Conservation (phyloP, 805 yeast species). For the Saccharomycopsis babjevae region DNA sequence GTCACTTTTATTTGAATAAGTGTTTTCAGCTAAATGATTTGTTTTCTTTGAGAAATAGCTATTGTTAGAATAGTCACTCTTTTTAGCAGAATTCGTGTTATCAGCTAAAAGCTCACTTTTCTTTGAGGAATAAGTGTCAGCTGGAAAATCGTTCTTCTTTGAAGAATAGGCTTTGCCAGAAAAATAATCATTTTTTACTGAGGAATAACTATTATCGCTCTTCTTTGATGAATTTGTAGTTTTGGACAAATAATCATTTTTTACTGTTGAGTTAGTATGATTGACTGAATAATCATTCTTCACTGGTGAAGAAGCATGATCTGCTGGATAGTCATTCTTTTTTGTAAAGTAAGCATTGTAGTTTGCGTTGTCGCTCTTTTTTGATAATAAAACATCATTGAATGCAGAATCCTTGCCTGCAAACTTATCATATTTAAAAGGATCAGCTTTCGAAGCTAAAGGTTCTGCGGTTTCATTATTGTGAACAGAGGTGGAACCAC, state of each 20-base stretch:
- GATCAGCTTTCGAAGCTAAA: too few species aligned
- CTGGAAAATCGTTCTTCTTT: not conserved
- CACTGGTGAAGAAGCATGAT: not conserved
- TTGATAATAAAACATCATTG: too few species aligned
- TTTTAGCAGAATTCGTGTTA: not conserved
- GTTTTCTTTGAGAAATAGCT: not conserved
- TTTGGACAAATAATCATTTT: not conserved
- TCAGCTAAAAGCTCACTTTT: not conserved
- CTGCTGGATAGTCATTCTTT: too few species aligned
- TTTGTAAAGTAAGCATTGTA: too few species aligned
- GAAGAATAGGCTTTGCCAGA: not conserved
- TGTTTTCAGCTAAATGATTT: too few species aligned
- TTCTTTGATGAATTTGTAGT: not conserved
- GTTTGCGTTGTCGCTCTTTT: too few species aligned
- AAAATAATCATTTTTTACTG: not conserved
- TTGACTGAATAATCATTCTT: not conserved
- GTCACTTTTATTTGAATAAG: not conserved
- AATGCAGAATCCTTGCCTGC: too few species aligned
- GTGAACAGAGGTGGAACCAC: not conserved
- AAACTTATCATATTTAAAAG: too few species aligned
- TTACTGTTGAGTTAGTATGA: not conserved
- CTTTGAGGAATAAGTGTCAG: not conserved
- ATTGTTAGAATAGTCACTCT: not conserved
- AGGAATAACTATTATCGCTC: not conserved
- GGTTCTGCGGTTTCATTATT: too few species aligned